Evolutionary conservation across 75 land plant genomes (phyloP).

Genomic region (Picea glauca): DNA sequence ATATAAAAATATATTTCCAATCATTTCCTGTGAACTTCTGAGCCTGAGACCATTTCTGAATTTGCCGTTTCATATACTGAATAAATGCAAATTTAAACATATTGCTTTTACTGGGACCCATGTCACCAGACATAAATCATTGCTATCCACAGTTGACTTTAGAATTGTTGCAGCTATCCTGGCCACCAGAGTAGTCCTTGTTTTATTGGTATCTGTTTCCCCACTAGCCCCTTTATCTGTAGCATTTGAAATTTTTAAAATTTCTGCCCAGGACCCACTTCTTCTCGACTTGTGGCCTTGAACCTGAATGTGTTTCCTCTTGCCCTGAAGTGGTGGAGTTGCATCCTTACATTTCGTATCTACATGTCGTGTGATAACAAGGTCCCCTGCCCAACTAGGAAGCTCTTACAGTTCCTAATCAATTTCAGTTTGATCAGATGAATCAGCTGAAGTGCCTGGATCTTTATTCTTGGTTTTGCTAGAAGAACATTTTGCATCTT

Average conservation of each 20-base stretch:
- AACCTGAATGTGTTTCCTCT: neutral
- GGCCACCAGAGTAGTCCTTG: conserved; percentile 11
- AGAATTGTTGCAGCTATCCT: conserved; percentile 45
- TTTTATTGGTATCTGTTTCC: too few relatives aligned
- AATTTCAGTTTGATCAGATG: conserved; percentile 2
- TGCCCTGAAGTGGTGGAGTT: neutral
- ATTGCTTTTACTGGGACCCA: conserved; percentile 9
- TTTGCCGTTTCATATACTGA: conserved; percentile 12
- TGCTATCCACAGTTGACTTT: conserved; percentile 42
- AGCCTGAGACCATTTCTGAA: conserved; percentile 9
- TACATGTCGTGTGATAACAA: conserved; percentile 10
- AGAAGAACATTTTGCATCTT: neutral
- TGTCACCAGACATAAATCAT: conserved; percentile 18
- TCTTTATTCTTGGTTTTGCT: neutral
- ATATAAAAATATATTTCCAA: conserved; percentile 22
- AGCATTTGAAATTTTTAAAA: neutral
- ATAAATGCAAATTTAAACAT: conserved; percentile 33
- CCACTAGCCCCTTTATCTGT: too few relatives aligned
- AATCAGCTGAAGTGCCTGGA: neutral
- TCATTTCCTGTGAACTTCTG: conserved; percentile 10
- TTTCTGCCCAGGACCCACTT: conserved; percentile 17
- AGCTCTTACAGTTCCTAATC: conserved; percentile 24
- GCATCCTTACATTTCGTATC: conserved; percentile 1
- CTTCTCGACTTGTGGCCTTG: neutral
- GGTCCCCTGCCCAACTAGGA: conserved; percentile 23